Evolutionary conservation across 1,284 basidiomycete species (phyloP).

Genomic region (Microbotryum silenes-acaulis): DNA sequence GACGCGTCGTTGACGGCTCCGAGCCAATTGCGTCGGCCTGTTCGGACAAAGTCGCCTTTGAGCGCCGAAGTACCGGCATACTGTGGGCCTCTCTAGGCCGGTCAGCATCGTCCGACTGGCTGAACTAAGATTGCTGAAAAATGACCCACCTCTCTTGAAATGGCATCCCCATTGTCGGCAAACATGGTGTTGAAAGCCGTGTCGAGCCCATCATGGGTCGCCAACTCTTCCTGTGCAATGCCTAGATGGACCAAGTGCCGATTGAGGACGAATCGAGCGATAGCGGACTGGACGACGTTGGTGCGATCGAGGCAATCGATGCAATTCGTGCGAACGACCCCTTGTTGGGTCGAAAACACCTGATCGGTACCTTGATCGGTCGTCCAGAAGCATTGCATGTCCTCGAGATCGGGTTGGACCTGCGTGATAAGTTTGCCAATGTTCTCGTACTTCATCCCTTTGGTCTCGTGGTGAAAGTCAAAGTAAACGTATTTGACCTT

Average conservation of each 20-base stretch:
- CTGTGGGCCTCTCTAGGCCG: conserved; percentile 49
- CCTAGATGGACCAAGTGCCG: conserved; percentile 75
- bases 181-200: conserved; percentile 84
- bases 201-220: conserved; percentile 55
- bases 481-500: conserved; percentile 50
- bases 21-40: conserved; percentile 82
- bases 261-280: conserved; percentile 71
- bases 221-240: conserved; percentile 49
- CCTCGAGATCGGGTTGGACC: conserved; percentile 64
- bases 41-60: conserved; percentile 96
- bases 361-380: conserved; percentile 50
- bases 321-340: conserved; percentile 72
- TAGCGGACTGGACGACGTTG: conserved; percentile 86
- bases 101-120: not conserved
- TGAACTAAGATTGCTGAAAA: not conserved
- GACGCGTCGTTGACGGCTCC: conserved; percentile 89
- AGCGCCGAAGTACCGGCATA: conserved; percentile 88
- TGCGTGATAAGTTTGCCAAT: conserved; percentile 67
- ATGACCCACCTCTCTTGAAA: conserved; percentile 39
- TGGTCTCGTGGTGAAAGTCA: conserved; percentile 80
- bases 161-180: conserved; percentile 91
- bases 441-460: conserved; percentile 88
- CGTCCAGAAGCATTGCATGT: conserved; percentile 81
- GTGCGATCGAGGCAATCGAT: conserved; percentile 79
- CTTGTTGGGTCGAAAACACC: conserved; percentile 70